Evolutionary conservation across 805 yeast genomes (phyloP), one percentile per base, ranked within the genome.

Genomic region (Komagataella phaffii): DNA sequence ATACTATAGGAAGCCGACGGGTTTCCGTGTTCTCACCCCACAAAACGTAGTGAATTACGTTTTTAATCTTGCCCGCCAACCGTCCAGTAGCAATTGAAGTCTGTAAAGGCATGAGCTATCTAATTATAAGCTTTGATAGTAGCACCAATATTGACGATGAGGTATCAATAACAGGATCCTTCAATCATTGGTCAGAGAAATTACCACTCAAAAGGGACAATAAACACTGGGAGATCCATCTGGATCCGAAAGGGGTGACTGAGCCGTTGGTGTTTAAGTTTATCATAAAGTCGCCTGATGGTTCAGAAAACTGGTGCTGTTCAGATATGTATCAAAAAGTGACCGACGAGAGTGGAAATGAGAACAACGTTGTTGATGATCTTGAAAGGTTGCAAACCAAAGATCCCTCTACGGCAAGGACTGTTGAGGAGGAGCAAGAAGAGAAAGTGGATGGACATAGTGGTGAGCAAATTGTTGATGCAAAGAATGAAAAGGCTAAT

Each of bases 381-480:
- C 58, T 62, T 21, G 60, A 58, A 23, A 55, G 59, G 44, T 59
- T 30, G 40, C 40, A 30, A 30, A 30, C 40, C 14, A 14, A 30
- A 30, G n/a, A 8, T 14, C 8, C 40, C 40, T 30, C 40, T 30
- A 14, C 12, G 10, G 58, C 18, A 61, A 59, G 51, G 23, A 53
- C 49, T 44, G 59, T 47, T 23, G 59, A 18, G 59, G 53, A 21
- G 51, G 57, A 40, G 64, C 55, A 2, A 57, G 51, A 17, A 53
- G 53, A 17, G 36, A 10, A 7, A 53, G 53, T 17, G 12, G 14
- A 8, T 6, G 40, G 40, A 3, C 53, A 49, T 2, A 52, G 49
- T 17, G 61, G 57, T 2, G 59, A 58, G 6, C 61, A 47, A 12
- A 47, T 60, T 50, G 59, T 61, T n/a, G 67, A 62, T 47, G 52